Base-by-base conservation (phyloP, 176 grass and related monocot species). In the Carex littledalei region DNA sequence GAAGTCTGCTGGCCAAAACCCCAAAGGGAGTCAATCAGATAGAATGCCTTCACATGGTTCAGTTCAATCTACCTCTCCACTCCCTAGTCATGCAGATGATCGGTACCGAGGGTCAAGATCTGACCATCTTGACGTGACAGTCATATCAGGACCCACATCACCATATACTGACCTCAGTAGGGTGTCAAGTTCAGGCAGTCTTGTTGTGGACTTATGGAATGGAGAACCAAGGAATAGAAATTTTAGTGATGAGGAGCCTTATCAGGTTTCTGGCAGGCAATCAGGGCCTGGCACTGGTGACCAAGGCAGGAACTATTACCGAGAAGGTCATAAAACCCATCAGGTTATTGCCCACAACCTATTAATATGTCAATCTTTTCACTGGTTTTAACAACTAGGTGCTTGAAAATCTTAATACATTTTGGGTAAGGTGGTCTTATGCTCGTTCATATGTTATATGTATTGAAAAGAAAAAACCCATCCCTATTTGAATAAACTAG, bases 191-290 rank as follows among this genome's bases (percentile, higher is more conserved):
- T 6, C 59, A 49, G 80, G 80, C 31, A 61, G 80, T 67, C n/a
- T 61, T 67, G 59, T 83, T 35, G 35, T 83, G 21, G 80, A 83
- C 17, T 18, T 83, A 45, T 83, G 80, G 80, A 50, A 67, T 67
- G 80, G 17, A 2, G 67, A 83, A 64, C 34, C 58, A 43, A 67
- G 31, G n/a, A 83, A 58, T 56, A 77, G 22, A 22, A 77, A 24
- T 77, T 21, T 18, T 53, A 77, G 49, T 22, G 22, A 22, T 15
- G 24, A 34, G 2, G 55, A 26, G 50, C 55, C 26, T 34, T 60
- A 57, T 80, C 53, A 80, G 52, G 13, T 80, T 4, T 53, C 77
- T 15, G 52, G 76, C 20, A 13, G 12, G n/a, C 43, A 81, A 39
- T 81, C 55, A 37, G 78, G 31, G 49, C 52, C 78, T 41, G 78